Percentiles rank a stretch among this genome's conserved stretches.
Evolutionary conservation across 495 filamentous ascomycete genomes (phyloP).

Genomic region (Poronia punctata): DNA sequence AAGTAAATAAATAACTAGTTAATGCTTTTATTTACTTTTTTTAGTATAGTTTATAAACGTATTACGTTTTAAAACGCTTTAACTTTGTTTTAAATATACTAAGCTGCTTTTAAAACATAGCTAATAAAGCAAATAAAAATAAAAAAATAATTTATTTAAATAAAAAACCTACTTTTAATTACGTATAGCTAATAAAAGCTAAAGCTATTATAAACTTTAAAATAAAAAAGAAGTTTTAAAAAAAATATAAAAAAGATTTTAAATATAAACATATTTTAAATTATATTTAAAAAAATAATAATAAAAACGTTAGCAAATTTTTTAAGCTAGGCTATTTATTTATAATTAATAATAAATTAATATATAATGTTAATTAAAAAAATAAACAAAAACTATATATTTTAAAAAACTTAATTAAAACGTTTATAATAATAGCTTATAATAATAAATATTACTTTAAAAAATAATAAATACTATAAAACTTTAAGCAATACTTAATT

Average conservation of each 20-base stretch:
- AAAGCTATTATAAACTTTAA: neutral
- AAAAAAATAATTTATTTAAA: too few species aligned
- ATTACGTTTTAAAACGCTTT: too few species aligned
- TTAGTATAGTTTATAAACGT: too few species aligned
- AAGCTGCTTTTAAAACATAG: too few species aligned
- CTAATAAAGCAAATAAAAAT: too few species aligned
- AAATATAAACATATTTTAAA: neutral
- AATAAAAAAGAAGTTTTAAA: neutral
- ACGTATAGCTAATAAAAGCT: neutral
- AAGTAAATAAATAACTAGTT: too few species aligned
- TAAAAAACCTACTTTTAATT: too few species aligned
- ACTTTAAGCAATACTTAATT: neutral
- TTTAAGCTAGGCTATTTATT: neutral
- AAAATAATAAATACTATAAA: neutral
- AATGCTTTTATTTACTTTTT: too few species aligned
- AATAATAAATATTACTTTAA: neutral
- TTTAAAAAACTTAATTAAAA: neutral
- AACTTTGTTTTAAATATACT: too few species aligned
- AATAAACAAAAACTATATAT: neutral
- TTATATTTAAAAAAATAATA: neutral
- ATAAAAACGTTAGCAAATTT: neutral
- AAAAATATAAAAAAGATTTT: neutral
- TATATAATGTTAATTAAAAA: neutral
- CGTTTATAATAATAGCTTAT: neutral
- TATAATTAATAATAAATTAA: neutral